Evolutionary conservation across 805 yeast genomes (phyloP), one percentile per base, ranked within the genome.

Genomic region (Kodamaea nitidulidarum): DNA sequence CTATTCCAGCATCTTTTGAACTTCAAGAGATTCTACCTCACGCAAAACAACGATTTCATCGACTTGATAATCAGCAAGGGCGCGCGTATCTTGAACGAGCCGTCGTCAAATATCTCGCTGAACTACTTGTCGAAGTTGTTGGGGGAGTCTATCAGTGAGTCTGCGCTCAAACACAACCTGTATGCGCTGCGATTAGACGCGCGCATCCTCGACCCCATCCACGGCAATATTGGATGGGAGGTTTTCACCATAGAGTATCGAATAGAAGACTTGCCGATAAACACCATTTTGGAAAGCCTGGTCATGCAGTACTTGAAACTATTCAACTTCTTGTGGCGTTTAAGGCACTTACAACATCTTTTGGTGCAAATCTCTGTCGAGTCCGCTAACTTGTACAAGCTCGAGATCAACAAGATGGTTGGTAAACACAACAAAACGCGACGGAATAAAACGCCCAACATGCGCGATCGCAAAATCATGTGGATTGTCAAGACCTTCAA

Each of bases 181-280:
- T 69, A 76, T 7, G 55, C 76, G 9, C 63, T 72, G 32, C 61
- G 85, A 36, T 55, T 91, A 9, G 98, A 93, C 65, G 96, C 96
- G 0, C 68, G 96, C 32, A 70, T 90, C 15, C 67, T 90, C 35
- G 88, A 84, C 42, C 62, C 83, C 35, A 81, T 81, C 3, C 86
- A 81, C 48, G 72, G 87, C 0, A 76, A 80, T 20, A 61, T 78
- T 36, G 96, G 96, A 1, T 90, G 96, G 96, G 95, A 90, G 54
- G 88, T 85, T 2, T 90, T 91, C 56, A 87, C 96, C 0, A 63
- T 90, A 26, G 97, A 88, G 54, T 93, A 85, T 57, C 66, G 74
- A 39, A 51, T 77, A 8, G 71, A 77, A 7, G 65, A 73, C 18
- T 70, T 84, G 3, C 65, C 91, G 12, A 64, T 81, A 27, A 73